These are phyloP conservation scores for Kwoniella pini DNA, from an alignment of 768 basidiomycete genomes.

Conservation along the genomic window DNA sequence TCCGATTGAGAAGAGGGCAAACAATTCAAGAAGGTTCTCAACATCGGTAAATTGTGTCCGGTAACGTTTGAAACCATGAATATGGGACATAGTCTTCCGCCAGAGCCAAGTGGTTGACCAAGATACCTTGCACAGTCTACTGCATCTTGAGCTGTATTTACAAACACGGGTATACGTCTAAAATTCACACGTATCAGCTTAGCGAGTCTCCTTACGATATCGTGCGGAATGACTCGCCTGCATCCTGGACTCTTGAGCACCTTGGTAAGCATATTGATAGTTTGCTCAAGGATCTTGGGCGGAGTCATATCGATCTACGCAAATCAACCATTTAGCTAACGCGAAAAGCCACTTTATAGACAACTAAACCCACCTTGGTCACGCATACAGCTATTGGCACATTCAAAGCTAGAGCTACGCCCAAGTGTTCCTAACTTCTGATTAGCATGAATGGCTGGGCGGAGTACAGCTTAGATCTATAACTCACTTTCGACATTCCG, in stretches of 20 bases:
- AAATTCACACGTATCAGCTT: not conserved
- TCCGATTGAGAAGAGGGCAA: constrained; percentile 85
- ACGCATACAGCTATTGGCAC: constrained; percentile 88
- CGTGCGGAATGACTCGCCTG: constrained; percentile 60
- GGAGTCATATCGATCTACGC: constrained; percentile 92
- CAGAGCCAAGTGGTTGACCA: constrained; percentile 30
- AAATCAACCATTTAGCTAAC: not conserved
- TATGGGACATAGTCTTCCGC: constrained; percentile 71
- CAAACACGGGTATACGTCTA: constrained; percentile 57
- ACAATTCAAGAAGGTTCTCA: constrained; percentile 87
- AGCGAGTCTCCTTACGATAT: not conserved
- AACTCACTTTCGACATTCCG: constrained; percentile 54
- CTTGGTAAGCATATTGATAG: constrained; percentile 86
- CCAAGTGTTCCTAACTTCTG: constrained; percentile 93
- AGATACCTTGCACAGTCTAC: constrained; percentile 59
- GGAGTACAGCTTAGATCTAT: not conserved
- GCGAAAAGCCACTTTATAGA: not conserved
- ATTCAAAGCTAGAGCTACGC: constrained; percentile 87
- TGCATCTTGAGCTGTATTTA: constrained; percentile 76
- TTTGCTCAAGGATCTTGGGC: constrained; percentile 83
- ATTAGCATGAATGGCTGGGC: too few relatives aligned
- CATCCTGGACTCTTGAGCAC: constrained; percentile 91
- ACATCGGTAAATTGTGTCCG: constrained; percentile 81
- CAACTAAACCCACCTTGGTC: constrained; percentile 68
- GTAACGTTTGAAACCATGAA: constrained; percentile 93